A percentile compares a stretch with the other conserved stretches of the same genome.
Evolutionary conservation across 805 yeast genomes (phyloP).

Genomic region (Cephaloascus albidus): DNA sequence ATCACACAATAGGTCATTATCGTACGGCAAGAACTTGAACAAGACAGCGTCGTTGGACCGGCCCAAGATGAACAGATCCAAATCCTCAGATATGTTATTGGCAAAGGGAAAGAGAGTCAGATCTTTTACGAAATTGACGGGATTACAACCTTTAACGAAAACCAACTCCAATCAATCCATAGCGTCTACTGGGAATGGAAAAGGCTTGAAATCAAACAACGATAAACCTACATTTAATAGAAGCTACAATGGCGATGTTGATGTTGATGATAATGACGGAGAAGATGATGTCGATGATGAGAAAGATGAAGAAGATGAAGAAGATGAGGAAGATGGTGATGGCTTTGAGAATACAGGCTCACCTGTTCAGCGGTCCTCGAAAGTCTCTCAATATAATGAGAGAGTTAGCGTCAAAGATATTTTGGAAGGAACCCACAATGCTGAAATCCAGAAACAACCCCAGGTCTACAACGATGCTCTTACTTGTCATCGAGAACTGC

Average conservation of each 20-base stretch:
- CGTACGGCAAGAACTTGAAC: conserved; percentile 21
- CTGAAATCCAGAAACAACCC: too few species aligned
- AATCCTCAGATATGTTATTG: conserved; percentile 18
- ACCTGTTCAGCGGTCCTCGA: background rate
- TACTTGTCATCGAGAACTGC: too few species aligned
- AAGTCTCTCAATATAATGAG: background rate
- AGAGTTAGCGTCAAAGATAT: background rate
- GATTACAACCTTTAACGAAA: conserved; percentile 14
- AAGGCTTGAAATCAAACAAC: background rate
- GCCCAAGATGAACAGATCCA: conserved; percentile 20
- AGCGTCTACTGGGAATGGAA: conserved; percentile 2
- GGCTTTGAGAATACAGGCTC: background rate
- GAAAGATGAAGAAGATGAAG: conserved; percentile 7
- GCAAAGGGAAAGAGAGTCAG: conserved; percentile 8
- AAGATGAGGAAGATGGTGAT: background rate
- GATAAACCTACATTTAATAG: conserved; percentile 3
- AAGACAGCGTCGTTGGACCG: conserved; percentile 16
- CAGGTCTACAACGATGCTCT: background rate
- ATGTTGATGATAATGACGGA: conserved; percentile 26
- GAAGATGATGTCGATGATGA: conserved; percentile 30
- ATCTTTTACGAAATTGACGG: conserved; percentile 14
- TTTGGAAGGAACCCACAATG: background rate
- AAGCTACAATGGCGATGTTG: conserved; percentile 7
- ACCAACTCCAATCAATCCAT: conserved; percentile 9
- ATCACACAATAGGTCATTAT: conserved; percentile 15